Percentiles rank a stretch among this genome's conserved stretches.
These are phyloP conservation scores for Trypanosoma vivax DNA, from an alignment of 208 protist species.

Conservation along the genomic window DNA sequence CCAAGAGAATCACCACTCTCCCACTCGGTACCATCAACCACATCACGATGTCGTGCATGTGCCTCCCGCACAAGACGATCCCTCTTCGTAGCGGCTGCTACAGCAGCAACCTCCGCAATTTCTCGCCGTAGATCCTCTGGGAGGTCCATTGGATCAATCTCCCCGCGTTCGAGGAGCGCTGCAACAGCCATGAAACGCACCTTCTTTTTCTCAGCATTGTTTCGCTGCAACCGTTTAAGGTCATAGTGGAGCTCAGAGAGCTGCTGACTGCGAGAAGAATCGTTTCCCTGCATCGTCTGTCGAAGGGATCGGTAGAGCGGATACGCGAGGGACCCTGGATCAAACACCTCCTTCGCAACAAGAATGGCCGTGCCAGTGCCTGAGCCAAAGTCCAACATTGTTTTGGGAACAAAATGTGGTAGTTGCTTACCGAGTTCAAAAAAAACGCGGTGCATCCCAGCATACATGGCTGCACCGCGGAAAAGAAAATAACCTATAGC, in stretches of 20 bases:
- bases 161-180: slow-evolving; percentile 68
- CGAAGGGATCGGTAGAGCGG: slow-evolving; percentile 79
- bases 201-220: slow-evolving; percentile 79
- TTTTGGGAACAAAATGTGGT: slow-evolving; percentile 83
- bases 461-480: slow-evolving; percentile 82
- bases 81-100: slow-evolving; percentile 48
- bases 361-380: slow-evolving; percentile 81
- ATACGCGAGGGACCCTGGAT: slow-evolving; percentile 75
- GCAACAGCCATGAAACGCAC: slow-evolving; percentile 86
- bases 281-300: slow-evolving; percentile 77
- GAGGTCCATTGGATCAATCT: slow-evolving; percentile 61
- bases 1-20: slow-evolving; percentile 61
- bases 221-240: slow-evolving; percentile 60
- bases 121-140: slow-evolving; percentile 62
- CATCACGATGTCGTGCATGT: slow-evolving; percentile 63
- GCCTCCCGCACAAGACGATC: slow-evolving; percentile 39
- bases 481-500: slow-evolving; percentile 87
- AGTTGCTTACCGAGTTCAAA: slow-evolving; percentile 85
- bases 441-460: slow-evolving; percentile 80
- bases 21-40: slow-evolving; percentile 82
- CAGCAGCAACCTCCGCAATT: slow-evolving; percentile 59
- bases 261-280: slow-evolving; percentile 39
- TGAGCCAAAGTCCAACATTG: slow-evolving; percentile 82
- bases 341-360: slow-evolving; percentile 85
- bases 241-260: slow-evolving; percentile 68